phyloP scores from a whole-genome alignment of 257 asterid species.

The Solanum microdontum region DNA sequence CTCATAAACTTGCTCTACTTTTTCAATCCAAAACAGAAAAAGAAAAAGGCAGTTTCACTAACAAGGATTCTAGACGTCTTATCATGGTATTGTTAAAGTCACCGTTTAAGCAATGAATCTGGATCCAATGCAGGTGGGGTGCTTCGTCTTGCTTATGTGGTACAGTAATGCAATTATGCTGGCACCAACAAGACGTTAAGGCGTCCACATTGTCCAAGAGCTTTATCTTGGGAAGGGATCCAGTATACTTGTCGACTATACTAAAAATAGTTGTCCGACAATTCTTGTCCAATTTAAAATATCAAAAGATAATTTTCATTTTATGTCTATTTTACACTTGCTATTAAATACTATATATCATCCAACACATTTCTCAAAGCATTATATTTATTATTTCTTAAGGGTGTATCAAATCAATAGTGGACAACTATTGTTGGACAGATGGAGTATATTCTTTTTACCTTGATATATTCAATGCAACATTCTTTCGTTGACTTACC shows the following conservation, averaged over 20 bases:
- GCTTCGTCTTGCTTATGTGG: neutral
- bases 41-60: neutral
- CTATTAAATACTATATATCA: too few species aligned
- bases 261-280: too few species aligned
- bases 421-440: too few species aligned
- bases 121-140: neutral
- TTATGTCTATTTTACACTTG: too few species aligned
- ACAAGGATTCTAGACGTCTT: neutral
- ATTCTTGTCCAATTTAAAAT: too few species aligned
- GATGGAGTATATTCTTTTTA: too few species aligned
- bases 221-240: neutral
- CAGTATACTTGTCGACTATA: neutral
- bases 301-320: too few species aligned
- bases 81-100: neutral
- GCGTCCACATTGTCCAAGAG: neutral
- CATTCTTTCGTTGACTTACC: neutral
- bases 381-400: too few species aligned
- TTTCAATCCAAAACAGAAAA: neutral
- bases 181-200: neutral
- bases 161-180: neutral
- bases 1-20: neutral
- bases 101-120: neutral
- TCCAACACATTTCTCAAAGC: too few species aligned
- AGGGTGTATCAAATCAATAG: too few species aligned
- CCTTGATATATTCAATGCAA: neutral